phyloP scores from a whole-genome alignment of 2,329 filamentous ascomycete genomes.

The Colletotrichum gloeosporioides region DNA sequence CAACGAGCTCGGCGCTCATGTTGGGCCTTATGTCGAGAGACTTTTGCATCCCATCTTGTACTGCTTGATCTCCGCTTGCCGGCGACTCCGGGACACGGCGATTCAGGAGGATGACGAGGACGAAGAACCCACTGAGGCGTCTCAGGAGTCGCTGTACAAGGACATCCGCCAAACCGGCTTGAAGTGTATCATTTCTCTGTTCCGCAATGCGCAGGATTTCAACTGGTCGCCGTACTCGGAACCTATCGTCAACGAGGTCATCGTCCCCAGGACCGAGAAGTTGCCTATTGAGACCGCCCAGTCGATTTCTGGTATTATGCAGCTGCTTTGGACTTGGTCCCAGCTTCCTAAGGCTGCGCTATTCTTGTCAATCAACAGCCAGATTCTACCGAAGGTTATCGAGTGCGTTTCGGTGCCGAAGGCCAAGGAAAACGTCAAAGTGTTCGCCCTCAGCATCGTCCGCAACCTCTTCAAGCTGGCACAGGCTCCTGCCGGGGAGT shows the following conservation, averaged over 20 bases:
- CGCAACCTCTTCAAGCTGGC: constrained; percentile 70
- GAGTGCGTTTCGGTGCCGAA: constrained; percentile 75
- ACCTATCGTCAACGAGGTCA: constrained; percentile 74
- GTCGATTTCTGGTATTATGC: constrained; percentile 82
- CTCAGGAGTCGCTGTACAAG: constrained; percentile 64
- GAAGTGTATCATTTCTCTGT: constrained; percentile 82
- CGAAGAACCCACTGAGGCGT: constrained; percentile 48
- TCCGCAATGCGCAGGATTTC: constrained; percentile 72
- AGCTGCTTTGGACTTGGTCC: constrained; percentile 83
- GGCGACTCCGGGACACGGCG: constrained; percentile 53
- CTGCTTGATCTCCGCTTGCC: constrained; percentile 76
- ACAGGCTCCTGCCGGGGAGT: constrained; percentile 57
- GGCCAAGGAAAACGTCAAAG: constrained; percentile 85
- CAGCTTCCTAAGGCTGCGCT: constrained; percentile 67
- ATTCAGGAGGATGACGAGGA: constrained; percentile 40
- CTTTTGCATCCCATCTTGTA: constrained; percentile 82
- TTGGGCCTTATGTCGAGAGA: constrained; percentile 69
- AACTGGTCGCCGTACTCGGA: constrained; percentile 76
- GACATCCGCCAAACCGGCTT: constrained; percentile 75
- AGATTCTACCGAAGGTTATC: constrained; percentile 74
- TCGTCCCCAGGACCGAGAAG: constrained; percentile 78
- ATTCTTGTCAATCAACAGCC: constrained; percentile 67
- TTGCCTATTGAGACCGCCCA: constrained; percentile 88
- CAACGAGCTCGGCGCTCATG: constrained; percentile 78
- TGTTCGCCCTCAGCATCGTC: constrained; percentile 80